These are phyloP conservation scores for Eucalyptus tenuipes DNA, from an alignment of 345 rosid genomes.

Conservation along the genomic window DNA sequence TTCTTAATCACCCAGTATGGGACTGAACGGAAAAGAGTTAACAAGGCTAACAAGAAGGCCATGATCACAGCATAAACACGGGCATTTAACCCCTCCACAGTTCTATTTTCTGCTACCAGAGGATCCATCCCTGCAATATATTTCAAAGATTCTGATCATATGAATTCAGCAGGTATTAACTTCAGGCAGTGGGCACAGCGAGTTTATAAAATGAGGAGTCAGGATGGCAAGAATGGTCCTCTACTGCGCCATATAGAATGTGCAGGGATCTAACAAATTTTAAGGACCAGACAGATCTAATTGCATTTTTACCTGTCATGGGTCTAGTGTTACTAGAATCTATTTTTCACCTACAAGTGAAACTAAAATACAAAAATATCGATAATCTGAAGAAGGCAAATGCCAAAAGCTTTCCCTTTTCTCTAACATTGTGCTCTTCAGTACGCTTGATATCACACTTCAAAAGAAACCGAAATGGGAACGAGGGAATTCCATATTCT, in stretches of 20 bases:
- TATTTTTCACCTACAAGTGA: not conserved
- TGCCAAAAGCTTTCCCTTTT: not conserved
- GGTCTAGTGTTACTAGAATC: not conserved
- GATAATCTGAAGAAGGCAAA: not conserved
- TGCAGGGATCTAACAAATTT: not conserved
- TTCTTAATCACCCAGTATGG: slow-evolving; percentile 15
- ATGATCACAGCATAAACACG: slow-evolving; percentile 24
- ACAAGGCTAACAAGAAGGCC: slow-evolving; percentile 19
- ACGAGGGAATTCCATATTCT: not conserved
- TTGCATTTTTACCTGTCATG: not conserved
- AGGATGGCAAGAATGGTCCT: not conserved
- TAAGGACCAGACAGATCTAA: not conserved
- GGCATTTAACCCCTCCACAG: slow-evolving; percentile 16
- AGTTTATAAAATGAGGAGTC: not conserved
- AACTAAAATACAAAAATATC: not conserved
- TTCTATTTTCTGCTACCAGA: slow-evolving; percentile 1
- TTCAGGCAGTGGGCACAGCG: not conserved
- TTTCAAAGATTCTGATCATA: not conserved
- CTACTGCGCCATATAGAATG: not conserved
- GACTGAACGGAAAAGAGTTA: slow-evolving; percentile 17
- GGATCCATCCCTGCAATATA: slow-evolving; percentile 23
- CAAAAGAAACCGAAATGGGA: not conserved
- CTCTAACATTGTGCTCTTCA: not conserved
- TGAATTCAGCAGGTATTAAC: not conserved
- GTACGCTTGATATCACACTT: not conserved